Evolutionary conservation across 2,329 filamentous ascomycete genomes (phyloP).

Genomic region (Monosporascus cannonballus): DNA sequence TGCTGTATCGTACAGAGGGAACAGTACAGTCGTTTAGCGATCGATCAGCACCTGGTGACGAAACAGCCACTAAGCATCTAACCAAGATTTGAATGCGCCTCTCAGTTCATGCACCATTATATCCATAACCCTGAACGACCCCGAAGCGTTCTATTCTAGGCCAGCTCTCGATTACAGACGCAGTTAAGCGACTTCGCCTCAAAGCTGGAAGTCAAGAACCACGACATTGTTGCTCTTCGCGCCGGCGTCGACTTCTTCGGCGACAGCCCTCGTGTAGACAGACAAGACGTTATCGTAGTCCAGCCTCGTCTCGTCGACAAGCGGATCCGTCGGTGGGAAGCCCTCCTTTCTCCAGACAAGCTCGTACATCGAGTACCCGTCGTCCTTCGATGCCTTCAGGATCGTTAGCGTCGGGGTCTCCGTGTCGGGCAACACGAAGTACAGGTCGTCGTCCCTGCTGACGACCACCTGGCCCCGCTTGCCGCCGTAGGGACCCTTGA

Average conservation of each 20-base stretch:
- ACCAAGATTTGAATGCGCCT: too few relatives aligned
- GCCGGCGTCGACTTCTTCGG: conserved; percentile 1
- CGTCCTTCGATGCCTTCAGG: conserved; percentile 22
- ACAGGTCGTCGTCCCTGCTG: conserved; percentile 28
- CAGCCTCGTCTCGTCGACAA: conserved; percentile 32
- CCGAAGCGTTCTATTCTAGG: too few relatives aligned
- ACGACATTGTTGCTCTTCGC: conserved; percentile 18
- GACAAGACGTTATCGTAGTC: conserved; percentile 30
- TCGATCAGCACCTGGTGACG: too few relatives aligned
- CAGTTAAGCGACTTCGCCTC: not conserved
- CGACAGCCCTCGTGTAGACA: conserved; percentile 24
- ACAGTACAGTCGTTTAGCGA: too few relatives aligned
- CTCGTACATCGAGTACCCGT: conserved; percentile 26
- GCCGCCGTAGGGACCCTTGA: conserved; percentile 23
- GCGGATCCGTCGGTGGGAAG: conserved; percentile 31
- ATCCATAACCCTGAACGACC: too few relatives aligned
- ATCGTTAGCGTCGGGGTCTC: conserved; percentile 23
- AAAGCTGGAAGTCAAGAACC: conserved; percentile 31
- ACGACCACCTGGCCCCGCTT: conserved; percentile 32
- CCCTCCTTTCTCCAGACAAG: conserved; percentile 29
- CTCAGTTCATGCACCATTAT: too few relatives aligned
- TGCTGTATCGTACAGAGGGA: too few relatives aligned
- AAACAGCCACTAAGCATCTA: too few relatives aligned
- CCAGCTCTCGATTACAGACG: too few relatives aligned
- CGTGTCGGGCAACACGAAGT: conserved; percentile 31